Percentiles rank a stretch among this genome's conserved stretches.
phyloP scores from a whole-genome alignment of 306 rosid species.

The Citrullus amarus region DNA sequence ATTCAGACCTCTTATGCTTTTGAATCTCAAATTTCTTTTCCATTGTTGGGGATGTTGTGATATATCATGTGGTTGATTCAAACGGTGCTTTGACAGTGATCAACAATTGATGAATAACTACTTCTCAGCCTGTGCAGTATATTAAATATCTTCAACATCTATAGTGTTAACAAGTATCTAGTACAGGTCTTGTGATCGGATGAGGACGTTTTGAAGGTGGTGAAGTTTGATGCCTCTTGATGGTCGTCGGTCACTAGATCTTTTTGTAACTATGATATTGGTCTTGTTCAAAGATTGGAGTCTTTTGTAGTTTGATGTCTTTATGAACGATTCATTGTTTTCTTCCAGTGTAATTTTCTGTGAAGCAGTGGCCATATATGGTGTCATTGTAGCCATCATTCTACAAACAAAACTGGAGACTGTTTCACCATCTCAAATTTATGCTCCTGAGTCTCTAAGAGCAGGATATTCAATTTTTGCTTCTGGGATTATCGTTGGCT shows the following conservation, averaged over 20 bases:
- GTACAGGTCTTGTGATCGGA: neutral
- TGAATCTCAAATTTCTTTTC: neutral
- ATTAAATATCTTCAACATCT: neutral
- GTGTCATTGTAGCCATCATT: constrained; percentile 93
- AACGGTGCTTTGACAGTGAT: neutral
- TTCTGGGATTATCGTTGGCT: constrained; percentile 85
- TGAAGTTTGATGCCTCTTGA: too few species aligned
- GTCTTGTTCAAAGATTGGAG: too few species aligned
- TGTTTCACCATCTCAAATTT: constrained; percentile 40
- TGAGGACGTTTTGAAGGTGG: too few species aligned
- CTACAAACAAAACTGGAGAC: constrained; percentile 63
- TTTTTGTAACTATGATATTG: too few species aligned
- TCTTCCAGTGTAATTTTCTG: constrained; percentile 84
- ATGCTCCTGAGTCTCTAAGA: constrained; percentile 67
- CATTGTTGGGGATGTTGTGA: neutral
- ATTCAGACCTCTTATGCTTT: neutral
- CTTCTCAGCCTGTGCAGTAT: neutral
- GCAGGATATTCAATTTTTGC: constrained; percentile 95
- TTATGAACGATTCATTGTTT: neutral
- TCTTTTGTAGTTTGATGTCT: neutral
- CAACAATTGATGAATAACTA: neutral
- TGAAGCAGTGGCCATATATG: constrained; percentile 96
- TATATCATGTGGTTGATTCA: neutral
- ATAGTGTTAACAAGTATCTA: neutral
- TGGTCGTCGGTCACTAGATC: too few species aligned